Evolutionary conservation across 2,329 filamentous ascomycete species (phyloP).

Genomic region (Fusarium secorum): DNA sequence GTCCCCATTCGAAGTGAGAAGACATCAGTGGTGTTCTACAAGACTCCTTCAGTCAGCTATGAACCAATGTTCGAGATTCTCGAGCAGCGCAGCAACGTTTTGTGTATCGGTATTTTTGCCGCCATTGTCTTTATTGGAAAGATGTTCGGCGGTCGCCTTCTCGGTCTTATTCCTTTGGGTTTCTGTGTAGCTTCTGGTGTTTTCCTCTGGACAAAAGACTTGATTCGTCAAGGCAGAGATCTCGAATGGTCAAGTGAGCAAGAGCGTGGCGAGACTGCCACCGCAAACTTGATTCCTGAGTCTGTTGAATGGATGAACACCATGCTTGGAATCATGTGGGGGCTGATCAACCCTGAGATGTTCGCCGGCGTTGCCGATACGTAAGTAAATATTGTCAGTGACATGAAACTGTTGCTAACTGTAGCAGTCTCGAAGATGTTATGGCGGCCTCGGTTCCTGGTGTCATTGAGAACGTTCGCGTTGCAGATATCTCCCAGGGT

Average conservation of each 20-base stretch:
- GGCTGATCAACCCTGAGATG: constrained; percentile 93
- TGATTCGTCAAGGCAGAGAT: constrained; percentile 81
- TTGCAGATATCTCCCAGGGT: constrained; percentile 94
- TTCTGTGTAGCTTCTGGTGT: constrained; percentile 78
- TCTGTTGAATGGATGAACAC: constrained; percentile 98
- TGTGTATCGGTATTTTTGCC: constrained; percentile 75
- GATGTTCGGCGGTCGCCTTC: constrained; percentile 78
- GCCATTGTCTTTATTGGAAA: constrained; percentile 80
- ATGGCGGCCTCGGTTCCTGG: constrained; percentile 96
- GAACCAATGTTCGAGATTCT: constrained; percentile 84
- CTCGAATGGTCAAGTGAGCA: constrained; percentile 90
- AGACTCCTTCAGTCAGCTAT: constrained; percentile 87
- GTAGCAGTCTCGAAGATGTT: constrained; percentile 68
- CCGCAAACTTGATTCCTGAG: constrained; percentile 88
- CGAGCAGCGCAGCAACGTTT: constrained; percentile 75
- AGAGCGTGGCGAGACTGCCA: constrained; percentile 83
- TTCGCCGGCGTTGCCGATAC: constrained; percentile 92
- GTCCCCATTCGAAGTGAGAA: constrained; percentile 96
- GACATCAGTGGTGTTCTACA: constrained; percentile 95
- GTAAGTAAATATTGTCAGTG: constrained; percentile 34
- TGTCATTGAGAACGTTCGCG: constrained; percentile 91
- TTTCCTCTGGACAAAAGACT: constrained; percentile 88
- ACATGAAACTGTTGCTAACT: constrained; percentile 1
- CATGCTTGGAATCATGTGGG: constrained; percentile 84
- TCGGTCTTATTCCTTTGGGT: constrained; percentile 78